A percentile compares a stretch with the other conserved stretches of the same genome.
Conservation (phyloP, 805 yeast species). For the Priceomyces fermenticarens region DNA sequence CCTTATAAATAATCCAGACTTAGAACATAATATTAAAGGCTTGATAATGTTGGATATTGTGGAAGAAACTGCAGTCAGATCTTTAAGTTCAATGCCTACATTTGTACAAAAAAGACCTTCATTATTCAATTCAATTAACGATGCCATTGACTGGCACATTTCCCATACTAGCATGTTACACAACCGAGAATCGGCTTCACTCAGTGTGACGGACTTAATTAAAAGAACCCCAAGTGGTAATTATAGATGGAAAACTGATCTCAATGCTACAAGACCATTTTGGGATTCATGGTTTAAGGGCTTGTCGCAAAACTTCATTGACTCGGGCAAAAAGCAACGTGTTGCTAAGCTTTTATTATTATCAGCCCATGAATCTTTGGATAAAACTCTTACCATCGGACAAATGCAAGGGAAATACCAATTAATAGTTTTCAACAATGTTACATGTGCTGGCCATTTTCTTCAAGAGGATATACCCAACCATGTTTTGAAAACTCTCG, state of each 20-base stretch:
- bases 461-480: slow-evolving; percentile 88
- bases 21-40: slow-evolving; percentile 49
- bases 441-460: slow-evolving; percentile 70
- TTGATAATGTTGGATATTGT: slow-evolving; percentile 85
- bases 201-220: slow-evolving; percentile 77
- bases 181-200: slow-evolving; percentile 57
- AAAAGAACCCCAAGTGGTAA: slow-evolving; percentile 11
- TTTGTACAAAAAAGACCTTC: slow-evolving; percentile 67
- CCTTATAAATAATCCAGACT: slow-evolving; percentile 21
- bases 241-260: slow-evolving; percentile 62
- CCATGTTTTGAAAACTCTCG: slow-evolving; percentile 56
- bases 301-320: slow-evolving; percentile 52
- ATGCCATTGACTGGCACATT: slow-evolving; percentile 85
- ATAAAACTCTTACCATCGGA: slow-evolving; percentile 82
- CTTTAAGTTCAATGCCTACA: slow-evolving; percentile 63
- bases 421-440: slow-evolving; percentile 68
- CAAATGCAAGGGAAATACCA: slow-evolving; percentile 99
- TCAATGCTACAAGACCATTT: slow-evolving; percentile 55
- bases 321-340: slow-evolving; percentile 27
- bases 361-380: slow-evolving; percentile 88
- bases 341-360: slow-evolving; percentile 68
- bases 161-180: slow-evolving; percentile 47
- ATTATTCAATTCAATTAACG: slow-evolving; percentile 46
- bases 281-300: slow-evolving; percentile 86
- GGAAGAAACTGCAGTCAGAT: slow-evolving; percentile 82